A percentile compares a stretch with the other conserved stretches of the same genome.
Evolutionary conservation across 192 early-diverging fungal genomes (phyloP).

Genomic region (Pilobolus umbonatus): DNA sequence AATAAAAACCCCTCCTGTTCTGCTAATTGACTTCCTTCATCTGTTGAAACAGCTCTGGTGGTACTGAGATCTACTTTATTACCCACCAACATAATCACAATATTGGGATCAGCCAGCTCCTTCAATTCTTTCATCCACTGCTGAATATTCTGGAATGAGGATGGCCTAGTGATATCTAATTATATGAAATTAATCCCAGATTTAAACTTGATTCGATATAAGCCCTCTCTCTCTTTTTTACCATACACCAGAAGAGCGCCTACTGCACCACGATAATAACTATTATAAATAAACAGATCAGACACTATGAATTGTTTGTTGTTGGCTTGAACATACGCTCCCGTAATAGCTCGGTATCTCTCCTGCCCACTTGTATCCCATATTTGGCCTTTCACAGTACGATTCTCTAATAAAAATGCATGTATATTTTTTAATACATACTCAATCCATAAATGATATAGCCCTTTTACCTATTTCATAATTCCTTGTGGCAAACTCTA

Average conservation of each 20-base stretch:
- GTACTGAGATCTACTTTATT: constrained; percentile 90
- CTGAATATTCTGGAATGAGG: constrained; percentile 86
- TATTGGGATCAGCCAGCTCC: constrained; percentile 91
- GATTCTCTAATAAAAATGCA: constrained; percentile 2
- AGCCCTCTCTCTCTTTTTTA: constrained; percentile 23
- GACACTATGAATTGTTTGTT: background rate
- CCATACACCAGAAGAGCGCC: constrained; percentile 90
- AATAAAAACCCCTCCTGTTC: constrained; percentile 78
- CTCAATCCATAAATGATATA: background rate
- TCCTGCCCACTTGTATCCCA: constrained; percentile 94
- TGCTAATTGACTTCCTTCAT: constrained; percentile 81
- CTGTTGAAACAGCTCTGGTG: constrained; percentile 65
- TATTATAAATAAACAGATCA: constrained; percentile 13
- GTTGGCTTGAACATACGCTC: constrained; percentile 47
- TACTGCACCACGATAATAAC: constrained; percentile 95
- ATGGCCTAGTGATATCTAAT: constrained; percentile 45
- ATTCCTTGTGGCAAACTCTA: constrained; percentile 45
- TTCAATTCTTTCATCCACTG: constrained; percentile 95
- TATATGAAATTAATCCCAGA: background rate
- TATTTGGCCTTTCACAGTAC: constrained; percentile 40
- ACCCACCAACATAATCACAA: constrained; percentile 91
- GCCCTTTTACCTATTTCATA: constrained; percentile 49
- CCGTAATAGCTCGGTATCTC: constrained; percentile 79
- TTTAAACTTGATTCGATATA: background rate
- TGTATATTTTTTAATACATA: background rate